A percentile compares a stretch with the other conserved stretches of the same genome.
Evolutionary conservation across 2,329 filamentous ascomycete genomes (phyloP).

Genomic region (Colletotrichum sp.): DNA sequence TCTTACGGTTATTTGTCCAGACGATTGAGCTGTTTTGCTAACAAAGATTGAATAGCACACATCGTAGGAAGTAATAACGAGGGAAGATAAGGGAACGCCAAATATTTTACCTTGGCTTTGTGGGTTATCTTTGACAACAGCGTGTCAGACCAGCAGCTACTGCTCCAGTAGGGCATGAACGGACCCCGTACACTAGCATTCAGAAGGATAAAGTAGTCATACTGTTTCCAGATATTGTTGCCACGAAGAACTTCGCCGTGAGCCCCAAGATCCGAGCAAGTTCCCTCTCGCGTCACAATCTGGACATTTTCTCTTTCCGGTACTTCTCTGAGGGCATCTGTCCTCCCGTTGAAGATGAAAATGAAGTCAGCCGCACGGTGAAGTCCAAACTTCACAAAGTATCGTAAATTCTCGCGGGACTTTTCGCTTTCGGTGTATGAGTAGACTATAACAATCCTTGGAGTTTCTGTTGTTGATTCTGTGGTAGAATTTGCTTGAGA

Average conservation of each 20-base stretch:
- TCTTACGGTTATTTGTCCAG: background rate
- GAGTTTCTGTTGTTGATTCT: background rate
- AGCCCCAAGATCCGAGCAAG: background rate
- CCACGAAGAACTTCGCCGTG: constrained; percentile 19
- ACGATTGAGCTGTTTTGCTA: background rate
- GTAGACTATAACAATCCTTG: background rate
- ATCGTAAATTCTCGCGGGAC: constrained; percentile 31
- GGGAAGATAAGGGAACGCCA: background rate
- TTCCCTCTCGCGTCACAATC: background rate
- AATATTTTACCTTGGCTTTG: constrained; percentile 28
- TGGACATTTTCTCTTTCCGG: constrained; percentile 20
- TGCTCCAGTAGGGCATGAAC: constrained; percentile 37
- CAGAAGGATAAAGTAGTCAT: constrained; percentile 38
- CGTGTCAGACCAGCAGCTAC: constrained; percentile 38
- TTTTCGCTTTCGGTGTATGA: background rate
- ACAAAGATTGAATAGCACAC: background rate
- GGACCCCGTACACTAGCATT: constrained; percentile 38
- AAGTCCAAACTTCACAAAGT: constrained; percentile 38
- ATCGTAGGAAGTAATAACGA: background rate
- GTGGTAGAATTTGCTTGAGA: background rate
- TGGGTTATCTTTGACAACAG: constrained; percentile 33
- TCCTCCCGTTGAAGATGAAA: constrained; percentile 40
- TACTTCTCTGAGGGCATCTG: constrained; percentile 27
- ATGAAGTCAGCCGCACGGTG: constrained; percentile 40
- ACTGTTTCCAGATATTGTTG: constrained; percentile 33